Percentiles rank a stretch among this genome's conserved stretches.
Conservation (phyloP, 1,139 yeast genomes). For the Nakaseomyces delphensis region DNA sequence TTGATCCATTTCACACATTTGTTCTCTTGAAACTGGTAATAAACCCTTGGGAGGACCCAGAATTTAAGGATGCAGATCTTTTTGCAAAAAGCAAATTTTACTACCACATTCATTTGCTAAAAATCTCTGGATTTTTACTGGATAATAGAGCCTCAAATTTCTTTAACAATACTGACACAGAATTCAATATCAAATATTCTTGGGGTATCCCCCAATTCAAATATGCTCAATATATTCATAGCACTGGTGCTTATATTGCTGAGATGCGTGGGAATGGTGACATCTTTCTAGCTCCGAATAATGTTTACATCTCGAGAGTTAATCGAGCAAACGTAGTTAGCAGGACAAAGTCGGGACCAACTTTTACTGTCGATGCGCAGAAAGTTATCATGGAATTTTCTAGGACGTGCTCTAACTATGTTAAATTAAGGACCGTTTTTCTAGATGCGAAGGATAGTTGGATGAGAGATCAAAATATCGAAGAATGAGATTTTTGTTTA, state of each 20-base stretch:
- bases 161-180: conserved; percentile 45
- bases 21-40: conserved; percentile 56
- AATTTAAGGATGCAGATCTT: conserved; percentile 39
- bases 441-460: conserved; percentile 48
- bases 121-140: conserved; percentile 61
- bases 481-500: conserved; percentile 10
- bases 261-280: conserved; percentile 79
- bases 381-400: conserved; percentile 62
- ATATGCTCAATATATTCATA: conserved; percentile 83
- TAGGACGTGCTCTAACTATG: conserved; percentile 48
- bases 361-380: conserved; percentile 49
- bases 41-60: conserved; percentile 58
- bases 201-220: conserved; percentile 87
- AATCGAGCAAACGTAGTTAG: conserved; percentile 34
- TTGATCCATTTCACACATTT: conserved; percentile 84
- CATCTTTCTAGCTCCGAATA: conserved; percentile 73
- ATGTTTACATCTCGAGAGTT: conserved; percentile 59
- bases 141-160: conserved; percentile 71
- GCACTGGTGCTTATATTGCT: conserved; percentile 80
- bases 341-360: conserved; percentile 26
- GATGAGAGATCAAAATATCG: conserved; percentile 21
- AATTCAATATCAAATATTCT: conserved; percentile 60
- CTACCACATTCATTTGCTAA: conserved; percentile 56
- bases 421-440: conserved; percentile 44
- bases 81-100: conserved; percentile 44